These are phyloP conservation scores for Fraxinus sp. DNA, from an alignment of 305 asterid species.

Conservation along the genomic window DNA sequence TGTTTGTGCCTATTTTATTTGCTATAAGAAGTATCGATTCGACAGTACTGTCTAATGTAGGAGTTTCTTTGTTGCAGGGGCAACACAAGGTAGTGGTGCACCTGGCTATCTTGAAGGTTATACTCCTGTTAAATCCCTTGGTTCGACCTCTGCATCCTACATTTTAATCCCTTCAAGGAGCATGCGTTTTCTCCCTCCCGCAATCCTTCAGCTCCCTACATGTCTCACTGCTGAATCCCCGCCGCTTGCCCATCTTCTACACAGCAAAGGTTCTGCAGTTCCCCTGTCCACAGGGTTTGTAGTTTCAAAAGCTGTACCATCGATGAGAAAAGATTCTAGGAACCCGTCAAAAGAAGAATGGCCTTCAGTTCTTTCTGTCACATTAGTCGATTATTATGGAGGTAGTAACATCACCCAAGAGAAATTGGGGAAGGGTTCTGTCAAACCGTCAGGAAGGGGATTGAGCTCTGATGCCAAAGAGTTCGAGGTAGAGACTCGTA, in stretches of 20 bases:
- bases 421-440: constrained; percentile 48
- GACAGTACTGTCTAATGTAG: constrained; percentile 10
- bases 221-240: constrained; percentile 98
- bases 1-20: constrained; percentile 4
- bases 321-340: constrained; percentile 72
- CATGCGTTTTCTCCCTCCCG: constrained; percentile 88
- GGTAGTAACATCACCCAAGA: constrained; percentile 61
- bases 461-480: constrained; percentile 58
- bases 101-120: constrained; percentile 90
- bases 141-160: constrained; percentile 79
- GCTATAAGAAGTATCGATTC: neutral
- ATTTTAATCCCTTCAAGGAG: constrained; percentile 84
- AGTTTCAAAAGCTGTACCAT: constrained; percentile 90
- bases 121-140: constrained; percentile 89
- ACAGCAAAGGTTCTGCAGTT: constrained; percentile 95
- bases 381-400: constrained; percentile 48
- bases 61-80: constrained; percentile 48
- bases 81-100: constrained; percentile 66
- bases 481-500: constrained; percentile 62
- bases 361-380: constrained; percentile 84
- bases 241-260: constrained; percentile 94
- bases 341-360: constrained; percentile 78
- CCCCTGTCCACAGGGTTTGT: constrained; percentile 88
- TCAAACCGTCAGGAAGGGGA: constrained; percentile 59
- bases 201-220: constrained; percentile 86